phyloP scores from a whole-genome alignment of 1,284 basidiomycete genomes.

The Sanghuangporus weigelae region DNA sequence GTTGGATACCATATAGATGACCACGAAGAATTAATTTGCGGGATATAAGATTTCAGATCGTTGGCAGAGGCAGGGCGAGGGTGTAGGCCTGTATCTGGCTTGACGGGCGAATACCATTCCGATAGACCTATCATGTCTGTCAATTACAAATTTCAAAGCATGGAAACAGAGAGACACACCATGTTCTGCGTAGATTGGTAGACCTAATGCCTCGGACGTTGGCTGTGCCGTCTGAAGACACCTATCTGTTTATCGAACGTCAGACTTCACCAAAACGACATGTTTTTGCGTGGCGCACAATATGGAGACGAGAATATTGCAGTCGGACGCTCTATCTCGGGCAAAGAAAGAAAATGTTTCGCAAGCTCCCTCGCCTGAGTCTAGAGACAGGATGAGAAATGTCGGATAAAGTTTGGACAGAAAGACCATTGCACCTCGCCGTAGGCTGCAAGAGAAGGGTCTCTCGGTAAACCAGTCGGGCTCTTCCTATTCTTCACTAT shows the following conservation, averaged over 20 bases:
- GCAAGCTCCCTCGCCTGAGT: conserved; percentile 75
- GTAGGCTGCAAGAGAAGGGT: conserved; percentile 73
- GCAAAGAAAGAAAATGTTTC: conserved; percentile 56
- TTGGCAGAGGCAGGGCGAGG: conserved; percentile 57
- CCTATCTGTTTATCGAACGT: conserved; percentile 47
- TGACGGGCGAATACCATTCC: conserved; percentile 82
- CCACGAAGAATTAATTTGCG: conserved; percentile 58
- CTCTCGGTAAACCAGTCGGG: conserved; percentile 66
- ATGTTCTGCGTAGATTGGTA: conserved; percentile 66
- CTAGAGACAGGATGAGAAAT: conserved; percentile 27
- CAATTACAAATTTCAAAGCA: not conserved
- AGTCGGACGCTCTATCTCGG: conserved; percentile 64
- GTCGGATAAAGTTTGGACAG: conserved; percentile 1
- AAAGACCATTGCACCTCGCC: conserved; percentile 46
- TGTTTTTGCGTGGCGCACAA: conserved; percentile 42
- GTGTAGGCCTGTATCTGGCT: conserved; percentile 62
- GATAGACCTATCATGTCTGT: conserved; percentile 48
- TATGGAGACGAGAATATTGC: conserved; percentile 77
- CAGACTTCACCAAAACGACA: not conserved
- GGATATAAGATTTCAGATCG: conserved; percentile 47
- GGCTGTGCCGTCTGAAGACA: conserved; percentile 79
- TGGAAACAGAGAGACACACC: conserved; percentile 38
- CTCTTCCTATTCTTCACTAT: conserved; percentile 43
- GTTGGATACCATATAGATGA: conserved; percentile 63
- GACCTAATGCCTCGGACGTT: conserved; percentile 48